Evolutionary conservation across 805 yeast genomes (phyloP).

Genomic region (Lipomyces lipofer): DNA sequence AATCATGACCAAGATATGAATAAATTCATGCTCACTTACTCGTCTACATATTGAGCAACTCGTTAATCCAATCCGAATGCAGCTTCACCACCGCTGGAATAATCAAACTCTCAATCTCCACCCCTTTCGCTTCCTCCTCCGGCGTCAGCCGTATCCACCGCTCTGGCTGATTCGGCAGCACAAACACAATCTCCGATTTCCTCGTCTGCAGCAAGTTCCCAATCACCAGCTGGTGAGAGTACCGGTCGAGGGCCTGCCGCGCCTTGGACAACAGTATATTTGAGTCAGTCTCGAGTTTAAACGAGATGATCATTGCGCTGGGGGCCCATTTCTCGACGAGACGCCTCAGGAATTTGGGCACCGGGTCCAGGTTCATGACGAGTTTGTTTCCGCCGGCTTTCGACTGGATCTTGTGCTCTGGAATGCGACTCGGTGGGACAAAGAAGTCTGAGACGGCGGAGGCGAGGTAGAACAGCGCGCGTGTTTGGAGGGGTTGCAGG

Average conservation of each 20-base stretch:
- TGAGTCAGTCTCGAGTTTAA: constrained; percentile 88
- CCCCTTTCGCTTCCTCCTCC: constrained; percentile 44
- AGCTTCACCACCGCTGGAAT: constrained; percentile 70
- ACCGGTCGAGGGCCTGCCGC: constrained; percentile 72
- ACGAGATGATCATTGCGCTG: constrained; percentile 88
- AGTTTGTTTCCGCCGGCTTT: constrained; percentile 69
- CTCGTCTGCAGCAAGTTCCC: constrained; percentile 90
- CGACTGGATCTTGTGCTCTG: constrained; percentile 94
- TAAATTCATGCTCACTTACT: no score
- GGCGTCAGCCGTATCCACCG: constrained; percentile 42
- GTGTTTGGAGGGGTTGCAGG: constrained; percentile 55
- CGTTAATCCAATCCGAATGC: constrained; percentile 63
- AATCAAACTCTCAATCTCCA: constrained; percentile 76
- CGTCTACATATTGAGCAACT: neutral
- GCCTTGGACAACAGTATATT: constrained; percentile 73
- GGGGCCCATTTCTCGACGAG: constrained; percentile 95
- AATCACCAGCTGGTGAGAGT: constrained; percentile 90
- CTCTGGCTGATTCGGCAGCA: constrained; percentile 49
- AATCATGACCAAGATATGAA: no score
- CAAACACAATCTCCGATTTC: constrained; percentile 84
- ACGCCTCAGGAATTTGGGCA: constrained; percentile 87
- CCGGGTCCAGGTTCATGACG: constrained; percentile 86
- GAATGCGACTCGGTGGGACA: constrained; percentile 78
- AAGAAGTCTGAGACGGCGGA: constrained; percentile 98
- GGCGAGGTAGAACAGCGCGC: constrained; percentile 81